phyloP scores from a whole-genome alignment of 2,329 filamentous ascomycete species.

The Paecilomyces niveus region DNA sequence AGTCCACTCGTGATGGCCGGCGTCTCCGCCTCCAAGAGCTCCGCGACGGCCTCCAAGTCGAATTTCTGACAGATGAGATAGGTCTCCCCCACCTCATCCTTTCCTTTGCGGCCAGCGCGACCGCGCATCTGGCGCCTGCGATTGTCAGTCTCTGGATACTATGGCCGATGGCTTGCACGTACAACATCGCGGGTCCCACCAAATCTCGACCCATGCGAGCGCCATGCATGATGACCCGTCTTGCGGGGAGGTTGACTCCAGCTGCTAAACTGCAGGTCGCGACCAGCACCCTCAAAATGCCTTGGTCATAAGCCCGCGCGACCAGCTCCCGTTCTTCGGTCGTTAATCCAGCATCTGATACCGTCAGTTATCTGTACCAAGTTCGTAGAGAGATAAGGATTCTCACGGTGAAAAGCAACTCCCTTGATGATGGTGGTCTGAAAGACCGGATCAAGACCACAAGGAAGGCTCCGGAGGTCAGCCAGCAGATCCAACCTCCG shows the following conservation, averaged over 20 bases:
- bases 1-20: slow-evolving; percentile 64
- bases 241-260: slow-evolving; percentile 68
- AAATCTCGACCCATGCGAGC: slow-evolving; percentile 70
- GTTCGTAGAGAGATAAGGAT: background rate
- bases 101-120: slow-evolving; percentile 69
- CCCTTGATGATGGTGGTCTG: slow-evolving; percentile 59
- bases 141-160: slow-evolving; percentile 13
- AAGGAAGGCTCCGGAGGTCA: slow-evolving; percentile 58
- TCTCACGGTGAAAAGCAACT: slow-evolving; percentile 66
- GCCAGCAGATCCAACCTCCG: slow-evolving; percentile 58
- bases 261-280: slow-evolving; percentile 76
- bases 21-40: slow-evolving; percentile 65
- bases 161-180: slow-evolving; percentile 12
- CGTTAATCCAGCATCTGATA: slow-evolving; percentile 48
- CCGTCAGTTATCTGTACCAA: slow-evolving; percentile 17
- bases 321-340: slow-evolving; percentile 68
- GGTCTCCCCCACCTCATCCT: slow-evolving; percentile 69
- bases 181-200: slow-evolving; percentile 70
- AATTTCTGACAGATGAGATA: slow-evolving; percentile 65
- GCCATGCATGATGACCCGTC: slow-evolving; percentile 67
- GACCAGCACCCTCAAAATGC: slow-evolving; percentile 62
- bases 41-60: slow-evolving; percentile 63
- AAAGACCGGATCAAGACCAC: slow-evolving; percentile 59
- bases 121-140: slow-evolving; percentile 67
- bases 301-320: slow-evolving; percentile 62